A percentile compares a stretch with the other conserved stretches of the same genome.
Evolutionary conservation across 1,139 yeast genomes (phyloP).

Genomic region (Sugiyamaella japonica): DNA sequence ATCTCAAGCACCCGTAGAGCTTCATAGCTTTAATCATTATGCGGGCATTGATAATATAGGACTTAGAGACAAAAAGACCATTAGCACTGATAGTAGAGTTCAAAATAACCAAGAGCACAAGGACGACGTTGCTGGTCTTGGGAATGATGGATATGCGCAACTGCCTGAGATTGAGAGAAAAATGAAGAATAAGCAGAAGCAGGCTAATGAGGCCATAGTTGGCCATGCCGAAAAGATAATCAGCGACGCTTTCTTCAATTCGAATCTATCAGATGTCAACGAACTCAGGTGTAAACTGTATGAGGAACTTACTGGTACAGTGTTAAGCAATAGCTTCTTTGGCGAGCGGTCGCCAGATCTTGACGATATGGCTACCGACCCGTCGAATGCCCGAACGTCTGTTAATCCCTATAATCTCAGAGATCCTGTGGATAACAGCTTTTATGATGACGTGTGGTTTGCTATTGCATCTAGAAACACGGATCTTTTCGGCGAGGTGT

Average conservation of each 20-base stretch:
- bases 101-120: constrained; percentile 63
- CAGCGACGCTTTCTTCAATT: constrained; percentile 14
- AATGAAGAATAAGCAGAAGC: not conserved
- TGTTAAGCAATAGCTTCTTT: constrained; percentile 3
- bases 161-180: not conserved
- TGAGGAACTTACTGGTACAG: constrained; percentile 20
- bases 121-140: constrained; percentile 74
- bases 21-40: constrained; percentile 77
- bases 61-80: constrained; percentile 76
- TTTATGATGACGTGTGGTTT: constrained; percentile 87
- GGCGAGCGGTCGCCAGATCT: not conserved
- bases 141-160: constrained; percentile 50
- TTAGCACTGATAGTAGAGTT: constrained; percentile 78
- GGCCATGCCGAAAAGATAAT: constrained; percentile 20
- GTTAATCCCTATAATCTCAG: constrained; percentile 85
- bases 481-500: constrained; percentile 73
- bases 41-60: constrained; percentile 89
- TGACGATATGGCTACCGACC: constrained; percentile 6
- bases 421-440: constrained; percentile 78
- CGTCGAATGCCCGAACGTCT: constrained; percentile 37
- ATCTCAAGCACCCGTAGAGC: constrained; percentile 25
- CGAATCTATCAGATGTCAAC: constrained; percentile 17
- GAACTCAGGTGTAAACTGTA: constrained; percentile 28
- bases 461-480: constrained; percentile 85
- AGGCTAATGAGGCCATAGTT: constrained; percentile 12